Base-by-base conservation (phyloP, 495 filamentous ascomycete species). In the Tuber magnatum region DNA sequence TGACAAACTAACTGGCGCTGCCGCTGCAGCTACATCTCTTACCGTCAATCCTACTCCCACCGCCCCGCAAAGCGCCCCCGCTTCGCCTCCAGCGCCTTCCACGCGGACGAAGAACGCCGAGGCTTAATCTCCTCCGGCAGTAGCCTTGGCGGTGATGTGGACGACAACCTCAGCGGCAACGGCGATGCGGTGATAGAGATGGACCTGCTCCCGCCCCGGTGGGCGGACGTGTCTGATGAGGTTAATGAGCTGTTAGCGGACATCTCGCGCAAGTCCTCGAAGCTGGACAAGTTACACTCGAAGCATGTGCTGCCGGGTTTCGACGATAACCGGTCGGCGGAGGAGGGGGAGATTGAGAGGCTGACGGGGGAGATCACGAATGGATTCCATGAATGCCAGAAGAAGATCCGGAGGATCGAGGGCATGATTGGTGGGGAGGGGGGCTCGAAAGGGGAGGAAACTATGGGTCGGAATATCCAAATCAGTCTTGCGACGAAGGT, bases 121-220 rank as follows among this genome's bases (percentile, higher is more conserved):
- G 92, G 94, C 32, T 91, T 99, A 76, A 91, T 98, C 83, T 92
- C 94, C 75, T 85, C 88, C 14, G 90, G 88, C 76, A 65, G 56
- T 35, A 28, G 56, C 28, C 56, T 65, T 12, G 56, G 56, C 28
- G 91, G 88, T 69, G 92, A 92, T 83, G 92, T 94, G 69, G 89
- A 92, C 81, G 93, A 97, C 83, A 87, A 89, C 78, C 68, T 81
- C 44, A 81, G 78, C 20, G 77, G 77, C 48, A 76, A 75, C 74
- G 94, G 94, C 77, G 95, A 98, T 83, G 92, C 93, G 28, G 89
- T 99, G 71, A 99, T 99, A 78, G 95, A 99, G 86, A 98, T 99
- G 95, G 94, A 97, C 84, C 86, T 97, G 20, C 87, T 99, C 16
- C 96, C 95, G 0, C 95, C 96, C 56, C 91, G 94, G 72, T 99